Conservation (phyloP, 495 filamentous ascomycete genomes). For the Podospora australis region DNA sequence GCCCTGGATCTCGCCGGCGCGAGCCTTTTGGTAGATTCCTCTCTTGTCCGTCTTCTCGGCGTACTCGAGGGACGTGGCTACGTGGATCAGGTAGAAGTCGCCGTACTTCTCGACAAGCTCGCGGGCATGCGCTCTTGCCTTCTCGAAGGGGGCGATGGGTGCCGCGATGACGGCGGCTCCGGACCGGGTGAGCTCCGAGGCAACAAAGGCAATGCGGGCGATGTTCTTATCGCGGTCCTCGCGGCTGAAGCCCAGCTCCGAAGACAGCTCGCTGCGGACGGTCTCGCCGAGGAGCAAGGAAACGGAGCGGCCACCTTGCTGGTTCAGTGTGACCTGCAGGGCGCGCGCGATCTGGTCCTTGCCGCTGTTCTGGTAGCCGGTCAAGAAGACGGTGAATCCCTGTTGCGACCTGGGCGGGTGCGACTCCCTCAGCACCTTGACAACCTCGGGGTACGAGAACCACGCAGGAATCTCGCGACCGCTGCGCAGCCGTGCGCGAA, state of each 20-base stretch:
- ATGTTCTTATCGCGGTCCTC: conserved; percentile 95
- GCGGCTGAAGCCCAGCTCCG: conserved; percentile 90
- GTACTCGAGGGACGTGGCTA: conserved; percentile 84
- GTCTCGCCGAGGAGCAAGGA: conserved; percentile 92
- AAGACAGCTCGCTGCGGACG: conserved; percentile 84
- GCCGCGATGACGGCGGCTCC: conserved; percentile 94
- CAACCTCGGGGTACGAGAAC: conserved; percentile 99
- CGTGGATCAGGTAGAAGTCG: conserved; percentile 90
- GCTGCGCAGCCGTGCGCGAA: conserved; percentile 79
- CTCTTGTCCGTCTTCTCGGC: conserved; percentile 92
- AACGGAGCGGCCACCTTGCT: conserved; percentile 92
- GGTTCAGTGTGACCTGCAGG: conserved; percentile 94
- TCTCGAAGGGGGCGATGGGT: conserved; percentile 92
- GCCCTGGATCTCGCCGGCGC: conserved; percentile 89
- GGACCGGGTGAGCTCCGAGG: conserved; percentile 84
- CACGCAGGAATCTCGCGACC: conserved; percentile 94
- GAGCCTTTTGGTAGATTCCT: conserved; percentile 80
- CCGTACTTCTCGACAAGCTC: conserved; percentile 83
- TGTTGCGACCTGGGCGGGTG: conserved; percentile 83
- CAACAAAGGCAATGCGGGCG: conserved; percentile 92
- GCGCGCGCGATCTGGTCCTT: conserved; percentile 96
- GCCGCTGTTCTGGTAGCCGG: conserved; percentile 91
- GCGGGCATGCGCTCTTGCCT: conserved; percentile 63
- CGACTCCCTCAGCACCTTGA: conserved; percentile 89
- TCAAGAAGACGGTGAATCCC: conserved; percentile 97